phyloP scores from a whole-genome alignment of 352 stramenopile genomes.

The Phytophthora pinifolia region DNA sequence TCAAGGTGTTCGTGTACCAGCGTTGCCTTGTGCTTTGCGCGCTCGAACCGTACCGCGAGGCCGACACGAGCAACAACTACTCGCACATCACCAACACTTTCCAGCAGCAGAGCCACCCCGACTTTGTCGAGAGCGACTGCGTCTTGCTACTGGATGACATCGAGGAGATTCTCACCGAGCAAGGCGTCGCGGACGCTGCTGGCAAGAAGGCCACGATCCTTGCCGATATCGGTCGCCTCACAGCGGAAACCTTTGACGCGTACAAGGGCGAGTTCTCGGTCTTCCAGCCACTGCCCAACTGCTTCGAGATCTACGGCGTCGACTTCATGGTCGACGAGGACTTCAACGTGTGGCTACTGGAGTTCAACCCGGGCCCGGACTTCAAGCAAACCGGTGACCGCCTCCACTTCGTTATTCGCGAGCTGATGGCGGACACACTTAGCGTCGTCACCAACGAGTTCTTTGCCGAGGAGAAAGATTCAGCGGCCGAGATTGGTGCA shows the following conservation, averaged over 20 bases:
- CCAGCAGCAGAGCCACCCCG: constrained; percentile 66
- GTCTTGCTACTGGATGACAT: constrained; percentile 63
- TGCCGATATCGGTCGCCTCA: constrained; percentile 58
- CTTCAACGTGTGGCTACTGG: constrained; percentile 68
- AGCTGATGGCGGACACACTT: constrained; percentile 62
- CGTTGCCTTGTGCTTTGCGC: constrained; percentile 61
- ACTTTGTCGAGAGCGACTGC: constrained; percentile 73
- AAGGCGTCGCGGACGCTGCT: constrained; percentile 36
- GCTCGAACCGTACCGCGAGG: constrained; percentile 47
- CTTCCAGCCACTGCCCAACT: constrained; percentile 67
- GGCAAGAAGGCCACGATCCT: constrained; percentile 59
- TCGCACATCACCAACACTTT: constrained; percentile 83
- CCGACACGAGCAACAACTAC: constrained; percentile 54
- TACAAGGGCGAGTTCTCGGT: constrained; percentile 79
- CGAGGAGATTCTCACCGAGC: constrained; percentile 47
- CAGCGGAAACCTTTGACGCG: constrained; percentile 59
- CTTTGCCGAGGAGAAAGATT: constrained; percentile 32
- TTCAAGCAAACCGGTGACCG: constrained; percentile 75
- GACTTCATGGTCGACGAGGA: constrained; percentile 77
- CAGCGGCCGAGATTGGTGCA: constrained; percentile 25
- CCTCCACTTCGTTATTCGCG: constrained; percentile 60
- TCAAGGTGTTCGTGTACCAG: constrained; percentile 75
- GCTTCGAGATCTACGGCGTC: constrained; percentile 77
- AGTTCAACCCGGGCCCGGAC: constrained; percentile 77
- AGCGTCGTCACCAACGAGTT: constrained; percentile 56